Evolutionary conservation across 768 basidiomycete species (phyloP), one percentile per base, ranked within the genome.

Genomic region (Phlegmacium glaucopus): DNA sequence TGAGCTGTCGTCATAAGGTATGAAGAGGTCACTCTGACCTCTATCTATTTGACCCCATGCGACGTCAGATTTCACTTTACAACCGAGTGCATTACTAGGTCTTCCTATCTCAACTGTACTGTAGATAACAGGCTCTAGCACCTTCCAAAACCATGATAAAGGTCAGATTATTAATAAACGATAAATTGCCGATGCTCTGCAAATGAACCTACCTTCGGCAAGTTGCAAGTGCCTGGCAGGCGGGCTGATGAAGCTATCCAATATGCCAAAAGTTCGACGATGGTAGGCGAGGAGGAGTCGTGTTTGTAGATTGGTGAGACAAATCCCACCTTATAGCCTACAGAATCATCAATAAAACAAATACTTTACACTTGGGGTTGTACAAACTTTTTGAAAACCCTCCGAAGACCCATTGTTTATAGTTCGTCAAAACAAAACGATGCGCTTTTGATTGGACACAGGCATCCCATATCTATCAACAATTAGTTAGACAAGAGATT

Each of bases 361-460:
- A 26, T 32, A 22, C 22, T n/a, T 37, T 17, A 18, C 18, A 13
- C 18, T 39, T n/a, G 17, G 9, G 28, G 12, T n/a, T 5, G 22
- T 32, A 37, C 51, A 42, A 59, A 80, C 82, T 78, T 57, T 63
- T 60, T n/a, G 80, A 79, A 57, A 83, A 83, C 16, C 67, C 72
- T 4, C 82, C 82, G 54, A 83, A 83, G 6, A 76, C 66, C 82
- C 82, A 84, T 12, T 77, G 71, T 39, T 75, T 71, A 56, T 82
- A 84, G 4, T 77, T 77, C 6, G 81, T 82, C 43, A 84, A 56
- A 12, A 82, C 72, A 44, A 83, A 84, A 70, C 76, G 80, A 25
- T 69, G 76, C 4, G 74, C 72, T 18, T 72, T 67, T 50, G 66
- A 67, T 34, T 64, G 58, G 38, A 72, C 74, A 61, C 82, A 84